Percentiles rank a stretch among this genome's conserved stretches.
Conservation (phyloP, 345 rosid species). For the Populus ilicifolia region DNA sequence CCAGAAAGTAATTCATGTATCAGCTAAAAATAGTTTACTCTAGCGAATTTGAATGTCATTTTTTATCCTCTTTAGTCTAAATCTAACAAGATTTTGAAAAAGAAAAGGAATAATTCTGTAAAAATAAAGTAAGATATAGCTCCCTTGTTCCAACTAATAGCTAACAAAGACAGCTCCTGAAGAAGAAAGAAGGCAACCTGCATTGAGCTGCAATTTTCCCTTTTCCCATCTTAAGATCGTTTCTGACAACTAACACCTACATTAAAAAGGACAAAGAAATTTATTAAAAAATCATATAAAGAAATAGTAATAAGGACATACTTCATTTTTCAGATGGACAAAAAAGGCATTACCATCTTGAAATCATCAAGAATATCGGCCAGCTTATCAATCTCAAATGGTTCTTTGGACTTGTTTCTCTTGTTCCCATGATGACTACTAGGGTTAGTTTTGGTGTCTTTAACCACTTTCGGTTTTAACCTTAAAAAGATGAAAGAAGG, state of each 20-base stretch:
- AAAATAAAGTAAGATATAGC: neutral
- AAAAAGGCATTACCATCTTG: constrained; percentile 62
- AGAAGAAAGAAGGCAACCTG: constrained; percentile 50
- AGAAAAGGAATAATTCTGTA: neutral
- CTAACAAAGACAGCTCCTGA: neutral
- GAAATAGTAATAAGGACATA: constrained; percentile 1
- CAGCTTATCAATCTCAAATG: constrained; percentile 75
- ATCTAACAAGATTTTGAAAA: neutral
- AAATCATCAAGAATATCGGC: constrained; percentile 82
- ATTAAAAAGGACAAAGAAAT: neutral
- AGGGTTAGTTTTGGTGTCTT: neutral
- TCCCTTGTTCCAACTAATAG: neutral
- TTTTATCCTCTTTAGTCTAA: neutral
- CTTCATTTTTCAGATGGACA: neutral
- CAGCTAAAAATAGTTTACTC: neutral
- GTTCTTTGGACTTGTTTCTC: constrained; percentile 43
- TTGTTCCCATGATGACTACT: constrained; percentile 20
- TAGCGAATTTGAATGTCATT: neutral
- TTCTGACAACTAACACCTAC: constrained; percentile 92
- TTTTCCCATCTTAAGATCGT: constrained; percentile 98
- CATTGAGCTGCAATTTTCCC: constrained; percentile 99
- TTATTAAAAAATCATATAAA: neutral
- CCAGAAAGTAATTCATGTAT: neutral
- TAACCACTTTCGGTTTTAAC: constrained; percentile 27
- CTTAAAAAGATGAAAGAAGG: constrained; percentile 37